A percentile compares a stretch with the other conserved stretches of the same genome.
Conservation (phyloP, 2,329 filamentous ascomycete species). For the Colletotrichum aenigma region DNA sequence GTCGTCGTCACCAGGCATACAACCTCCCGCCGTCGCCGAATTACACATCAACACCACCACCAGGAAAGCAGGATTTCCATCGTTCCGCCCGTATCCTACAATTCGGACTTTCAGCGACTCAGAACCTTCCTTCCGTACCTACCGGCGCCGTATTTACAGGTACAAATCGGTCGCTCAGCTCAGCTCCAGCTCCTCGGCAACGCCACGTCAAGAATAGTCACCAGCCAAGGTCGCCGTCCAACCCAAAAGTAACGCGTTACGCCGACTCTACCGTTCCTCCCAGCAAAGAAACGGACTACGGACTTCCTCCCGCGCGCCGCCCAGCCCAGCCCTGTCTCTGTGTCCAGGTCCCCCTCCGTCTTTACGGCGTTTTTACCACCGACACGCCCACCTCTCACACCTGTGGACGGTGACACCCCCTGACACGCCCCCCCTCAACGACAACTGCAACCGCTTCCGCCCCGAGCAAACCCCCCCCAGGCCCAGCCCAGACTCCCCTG, state of each 20-base stretch:
- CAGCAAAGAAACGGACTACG: constrained; percentile 1
- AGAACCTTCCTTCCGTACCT: neutral
- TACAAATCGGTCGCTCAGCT: neutral
- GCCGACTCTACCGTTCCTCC: neutral
- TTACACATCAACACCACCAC: neutral
- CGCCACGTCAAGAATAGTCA: constrained; percentile 16
- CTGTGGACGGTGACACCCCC: neutral
- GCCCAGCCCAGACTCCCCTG: neutral
- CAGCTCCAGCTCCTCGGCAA: constrained; percentile 1
- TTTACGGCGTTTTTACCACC: neutral
- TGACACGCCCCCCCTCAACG: neutral
- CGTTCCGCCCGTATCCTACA: neutral
- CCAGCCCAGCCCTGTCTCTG: constrained; percentile 1
- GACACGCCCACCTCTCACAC: neutral
- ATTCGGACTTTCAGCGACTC: neutral
- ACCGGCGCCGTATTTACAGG: neutral
- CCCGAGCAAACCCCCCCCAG: neutral
- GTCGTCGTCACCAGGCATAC: neutral
- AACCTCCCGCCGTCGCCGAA: neutral
- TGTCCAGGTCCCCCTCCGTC: neutral
- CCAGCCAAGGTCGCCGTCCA: neutral
- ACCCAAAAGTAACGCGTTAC: neutral
- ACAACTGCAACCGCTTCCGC: neutral
- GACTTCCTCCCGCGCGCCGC: constrained; percentile 5
- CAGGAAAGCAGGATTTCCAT: constrained; percentile 9